Conservation (phyloP, 108 stramenopile genomes). For the Cyclotella atomus region DNA sequence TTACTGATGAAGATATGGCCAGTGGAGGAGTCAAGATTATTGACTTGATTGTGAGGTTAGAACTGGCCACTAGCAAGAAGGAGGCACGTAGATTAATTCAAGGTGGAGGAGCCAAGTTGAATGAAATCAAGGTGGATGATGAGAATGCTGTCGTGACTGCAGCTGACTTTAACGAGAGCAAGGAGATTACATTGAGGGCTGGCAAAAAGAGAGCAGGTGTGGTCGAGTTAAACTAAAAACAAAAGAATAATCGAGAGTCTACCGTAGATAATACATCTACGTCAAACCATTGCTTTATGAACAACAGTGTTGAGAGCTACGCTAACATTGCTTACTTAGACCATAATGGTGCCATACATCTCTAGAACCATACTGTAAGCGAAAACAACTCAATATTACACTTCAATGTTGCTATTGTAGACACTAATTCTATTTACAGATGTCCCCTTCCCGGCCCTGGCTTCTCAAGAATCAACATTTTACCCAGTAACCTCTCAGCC, state of each 20-base stretch:
- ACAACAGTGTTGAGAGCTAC: too few relatives aligned
- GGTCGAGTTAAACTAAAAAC: slow-evolving; percentile 60
- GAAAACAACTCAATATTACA: not conserved
- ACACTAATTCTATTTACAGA: not conserved
- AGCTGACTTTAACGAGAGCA: slow-evolving; percentile 67
- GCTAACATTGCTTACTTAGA: too few relatives aligned
- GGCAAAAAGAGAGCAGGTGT: slow-evolving; percentile 93
- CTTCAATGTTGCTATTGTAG: not conserved
- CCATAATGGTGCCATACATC: too few relatives aligned
- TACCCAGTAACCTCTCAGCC: slow-evolving; percentile 22
- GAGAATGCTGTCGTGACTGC: slow-evolving; percentile 62
- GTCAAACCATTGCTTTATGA: too few relatives aligned
- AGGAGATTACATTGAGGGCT: slow-evolving; percentile 76
- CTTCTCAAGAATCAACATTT: not conserved
- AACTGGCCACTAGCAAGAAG: slow-evolving; percentile 87
- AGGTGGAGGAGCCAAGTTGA: slow-evolving; percentile 88
- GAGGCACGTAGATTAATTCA: slow-evolving; percentile 93
- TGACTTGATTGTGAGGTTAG: slow-evolving; percentile 85
- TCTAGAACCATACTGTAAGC: not conserved
- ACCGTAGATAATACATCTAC: too few relatives aligned
- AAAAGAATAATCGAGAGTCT: not conserved
- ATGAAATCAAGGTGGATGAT: slow-evolving; percentile 69
- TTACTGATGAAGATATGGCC: slow-evolving; percentile 50
- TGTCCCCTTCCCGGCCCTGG: not conserved
- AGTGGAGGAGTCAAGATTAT: slow-evolving; percentile 64